Conservation (phyloP, 2,329 filamentous ascomycete genomes). For the Pestalotiopsis sp. region DNA sequence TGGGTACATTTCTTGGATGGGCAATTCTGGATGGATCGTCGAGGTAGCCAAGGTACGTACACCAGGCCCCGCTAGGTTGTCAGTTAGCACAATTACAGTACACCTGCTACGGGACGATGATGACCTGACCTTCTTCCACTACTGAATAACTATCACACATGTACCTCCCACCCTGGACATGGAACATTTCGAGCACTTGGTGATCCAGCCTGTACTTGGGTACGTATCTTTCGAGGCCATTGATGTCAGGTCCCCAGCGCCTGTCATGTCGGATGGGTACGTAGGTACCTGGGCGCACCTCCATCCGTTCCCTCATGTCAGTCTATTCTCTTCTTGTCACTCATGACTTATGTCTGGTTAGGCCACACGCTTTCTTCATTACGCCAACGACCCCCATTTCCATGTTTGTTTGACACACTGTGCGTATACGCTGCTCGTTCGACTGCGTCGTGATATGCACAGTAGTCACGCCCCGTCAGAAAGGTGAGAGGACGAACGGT, state of each 20-base stretch:
- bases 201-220: background rate
- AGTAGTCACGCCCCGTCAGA: background rate
- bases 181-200: background rate
- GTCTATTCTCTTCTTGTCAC: background rate
- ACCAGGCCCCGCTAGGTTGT: background rate
- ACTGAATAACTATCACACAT: background rate
- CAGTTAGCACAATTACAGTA: background rate
- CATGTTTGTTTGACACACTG: background rate
- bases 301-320: background rate
- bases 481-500: background rate
- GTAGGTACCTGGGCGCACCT: background rate
- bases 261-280: background rate
- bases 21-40: background rate
- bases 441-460: background rate
- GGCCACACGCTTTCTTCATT: background rate
- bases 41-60: background rate
- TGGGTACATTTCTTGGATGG: background rate
- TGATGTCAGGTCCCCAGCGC: background rate
- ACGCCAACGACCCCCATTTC: background rate
- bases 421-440: background rate
- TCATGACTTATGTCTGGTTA: background rate
- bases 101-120: background rate
- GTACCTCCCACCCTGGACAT: background rate
- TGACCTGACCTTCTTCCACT: background rate
- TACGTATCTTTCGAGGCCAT: background rate